A percentile compares a stretch with the other conserved stretches of the same genome.
Evolutionary conservation across 148 eudicot species (phyloP).

Genomic region (Rhododendron williamsianum): DNA sequence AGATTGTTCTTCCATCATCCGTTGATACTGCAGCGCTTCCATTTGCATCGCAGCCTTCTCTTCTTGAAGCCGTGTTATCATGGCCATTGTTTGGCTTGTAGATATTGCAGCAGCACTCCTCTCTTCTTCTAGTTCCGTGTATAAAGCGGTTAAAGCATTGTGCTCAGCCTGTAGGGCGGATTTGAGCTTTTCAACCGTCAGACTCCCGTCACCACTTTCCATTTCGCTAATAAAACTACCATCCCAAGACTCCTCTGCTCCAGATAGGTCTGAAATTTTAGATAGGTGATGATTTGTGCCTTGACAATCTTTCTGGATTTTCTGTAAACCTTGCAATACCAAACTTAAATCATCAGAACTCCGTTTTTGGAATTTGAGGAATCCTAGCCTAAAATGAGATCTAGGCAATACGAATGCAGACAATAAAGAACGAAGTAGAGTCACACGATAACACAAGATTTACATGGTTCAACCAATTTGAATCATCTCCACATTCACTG

Average conservation of each 20-base stretch:
- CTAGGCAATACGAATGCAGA: not conserved
- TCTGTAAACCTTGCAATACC: constrained; percentile 1
- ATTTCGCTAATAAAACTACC: constrained; percentile 59
- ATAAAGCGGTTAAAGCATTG: constrained; percentile 54
- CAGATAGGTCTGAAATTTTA: constrained; percentile 19
- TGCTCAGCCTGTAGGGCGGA: constrained; percentile 48
- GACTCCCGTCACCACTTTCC: constrained; percentile 40
- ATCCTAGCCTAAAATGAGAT: not conserved
- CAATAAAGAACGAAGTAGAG: not conserved
- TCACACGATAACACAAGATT: not conserved
- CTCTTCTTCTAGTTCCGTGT: constrained; percentile 82
- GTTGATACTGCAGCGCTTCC: constrained; percentile 94
- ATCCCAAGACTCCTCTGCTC: constrained; percentile 56
- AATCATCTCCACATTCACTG: not conserved
- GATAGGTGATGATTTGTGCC: constrained; percentile 1
- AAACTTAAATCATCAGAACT: not conserved
- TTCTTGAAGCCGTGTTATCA: constrained; percentile 94
- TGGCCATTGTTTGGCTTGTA: constrained; percentile 89
- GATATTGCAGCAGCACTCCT: constrained; percentile 83
- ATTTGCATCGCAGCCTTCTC: constrained; percentile 93
- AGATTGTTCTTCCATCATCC: constrained; percentile 97
- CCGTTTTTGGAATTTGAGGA: not conserved
- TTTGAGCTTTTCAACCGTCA: constrained; percentile 45
- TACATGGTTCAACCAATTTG: no score
- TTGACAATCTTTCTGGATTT: constrained; percentile 9